Evolutionary conservation across 129 eudicot genomes (phyloP), one percentile per base, ranked within the genome.

Genomic region (Pittosporum tobira): DNA sequence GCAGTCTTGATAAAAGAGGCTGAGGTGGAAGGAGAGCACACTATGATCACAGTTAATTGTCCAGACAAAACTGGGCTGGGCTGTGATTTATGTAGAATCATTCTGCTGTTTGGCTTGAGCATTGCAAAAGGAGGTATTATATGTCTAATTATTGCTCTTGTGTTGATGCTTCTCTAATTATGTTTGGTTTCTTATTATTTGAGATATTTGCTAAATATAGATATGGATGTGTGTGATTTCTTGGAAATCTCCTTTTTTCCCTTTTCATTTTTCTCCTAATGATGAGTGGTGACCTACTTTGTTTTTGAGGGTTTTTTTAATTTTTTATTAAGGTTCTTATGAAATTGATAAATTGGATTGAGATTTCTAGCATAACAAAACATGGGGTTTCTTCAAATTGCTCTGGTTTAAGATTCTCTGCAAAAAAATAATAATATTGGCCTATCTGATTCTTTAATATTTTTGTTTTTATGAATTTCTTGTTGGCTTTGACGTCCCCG

Each of bases 61-160:
- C 94, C 94, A 9, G 94, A 84, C 57, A 84, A 84, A 63, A 77
- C 87, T 48, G 94, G 94, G 2, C 84, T 84, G 44, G 94, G 94
- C 10, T 84, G 81, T 72, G 94, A 84, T 71, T 65, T 84, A 9
- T 84, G 94, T 55, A 65, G 94, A 31, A 51, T 79, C 21, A 71
- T 84, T 21, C 71, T 84, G 30, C 77, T 79, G 1, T 84, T 79
- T 74, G 94, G 87, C 18, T 76, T 84, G 48, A 80, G 81, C 79
- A 79, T 84, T 56, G 70, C 81, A 9, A 80, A 65, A 79, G 94
- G 87, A 80, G 94, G 94, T 84, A 79, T 45, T 7, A 31, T 2
- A 8, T 55, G 20, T 15, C 1, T 21, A 1, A 48, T 30, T 48
- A 57, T 16, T 13, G 3, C 31, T 27, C 53, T 8, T 48, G 14